Evolutionary conservation across 768 basidiomycete species (phyloP).

Genomic region (Tylopilus balloui): DNA sequence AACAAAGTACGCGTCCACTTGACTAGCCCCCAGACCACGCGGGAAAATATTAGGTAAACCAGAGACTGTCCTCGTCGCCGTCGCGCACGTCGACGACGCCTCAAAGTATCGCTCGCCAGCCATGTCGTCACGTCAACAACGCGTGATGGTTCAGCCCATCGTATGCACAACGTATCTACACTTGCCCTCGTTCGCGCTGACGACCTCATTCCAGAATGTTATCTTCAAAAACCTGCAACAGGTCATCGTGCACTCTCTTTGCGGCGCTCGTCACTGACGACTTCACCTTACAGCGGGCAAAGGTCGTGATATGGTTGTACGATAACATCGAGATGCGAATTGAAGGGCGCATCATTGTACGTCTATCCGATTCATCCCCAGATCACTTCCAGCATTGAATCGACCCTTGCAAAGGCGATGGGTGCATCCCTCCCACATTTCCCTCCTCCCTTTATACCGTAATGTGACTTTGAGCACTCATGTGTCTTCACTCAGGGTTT

Average conservation of each 20-base stretch:
- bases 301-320: conserved; percentile 91
- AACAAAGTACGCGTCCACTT: conserved; percentile 16
- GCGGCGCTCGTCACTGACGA: conserved; percentile 11
- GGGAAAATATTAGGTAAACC: conserved; percentile 25
- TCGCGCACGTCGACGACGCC: conserved; percentile 9
- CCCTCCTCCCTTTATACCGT: neutral
- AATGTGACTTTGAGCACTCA: conserved; percentile 21
- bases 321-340: conserved; percentile 97
- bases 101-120: conserved; percentile 26
- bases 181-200: conserved; percentile 1
- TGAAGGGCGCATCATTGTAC: conserved; percentile 91
- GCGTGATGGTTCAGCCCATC: conserved; percentile 99
- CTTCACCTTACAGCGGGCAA: conserved; percentile 54
- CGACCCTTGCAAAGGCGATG: conserved; percentile 36
- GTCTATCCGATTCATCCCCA: conserved; percentile 35
- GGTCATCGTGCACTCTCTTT: conserved; percentile 34
- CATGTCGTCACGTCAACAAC: conserved; percentile 91
- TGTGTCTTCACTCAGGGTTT: conserved; percentile 64
- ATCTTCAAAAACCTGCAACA: conserved; percentile 98
- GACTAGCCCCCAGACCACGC: conserved; percentile 9
- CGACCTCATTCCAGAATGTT: conserved; percentile 62
- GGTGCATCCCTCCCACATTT: conserved; percentile 11
- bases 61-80: neutral
- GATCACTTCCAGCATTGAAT: conserved; percentile 39
- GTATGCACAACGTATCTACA: conserved; percentile 44